A percentile compares a stretch with the other conserved stretches of the same genome.
Conservation (phyloP, 2,329 filamentous ascomycete species). For the Nigrograna mackinnonii region DNA sequence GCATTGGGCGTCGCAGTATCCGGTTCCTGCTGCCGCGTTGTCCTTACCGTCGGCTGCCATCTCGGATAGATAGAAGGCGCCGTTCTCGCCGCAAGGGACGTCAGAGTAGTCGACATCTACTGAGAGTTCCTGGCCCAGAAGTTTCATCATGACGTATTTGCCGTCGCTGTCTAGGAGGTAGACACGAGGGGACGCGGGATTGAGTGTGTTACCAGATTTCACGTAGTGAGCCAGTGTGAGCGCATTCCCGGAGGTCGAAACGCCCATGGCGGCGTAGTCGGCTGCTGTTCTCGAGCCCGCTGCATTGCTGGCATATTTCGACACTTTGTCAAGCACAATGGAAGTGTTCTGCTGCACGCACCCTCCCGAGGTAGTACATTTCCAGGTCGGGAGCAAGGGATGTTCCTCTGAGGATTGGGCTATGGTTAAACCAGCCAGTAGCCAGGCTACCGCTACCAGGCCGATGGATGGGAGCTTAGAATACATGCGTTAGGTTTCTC, state of each 20-base stretch:
- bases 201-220: conserved; percentile 8
- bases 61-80: conserved; percentile 12
- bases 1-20: conserved; percentile 15
- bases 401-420: conserved; percentile 45
- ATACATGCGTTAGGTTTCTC: conserved; percentile 6
- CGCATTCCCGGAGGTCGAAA: conserved; percentile 19
- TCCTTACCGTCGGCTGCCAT: conserved; percentile 10
- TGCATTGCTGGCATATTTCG: conserved; percentile 9
- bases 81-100: conserved; percentile 13
- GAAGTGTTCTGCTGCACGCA: conserved; percentile 49
- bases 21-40: conserved; percentile 9
- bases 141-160: conserved; percentile 12
- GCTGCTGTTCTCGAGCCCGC: conserved; percentile 11
- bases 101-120: conserved; percentile 13
- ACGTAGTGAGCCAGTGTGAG: conserved; percentile 16
- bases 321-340: conserved; percentile 48
- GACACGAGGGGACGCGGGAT: conserved; percentile 11
- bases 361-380: conserved; percentile 50
- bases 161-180: conserved; percentile 11
- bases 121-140: conserved; percentile 12
- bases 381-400: conserved; percentile 50
- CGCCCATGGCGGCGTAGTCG: conserved; percentile 14
- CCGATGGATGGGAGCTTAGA: conserved; percentile 7
- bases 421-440: conserved; percentile 6
- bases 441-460: conserved; percentile 8